Evolutionary conservation across 2,329 filamentous ascomycete genomes (phyloP), one percentile per base, ranked within the genome.

Genomic region (Ophiostoma pallidulum): DNA sequence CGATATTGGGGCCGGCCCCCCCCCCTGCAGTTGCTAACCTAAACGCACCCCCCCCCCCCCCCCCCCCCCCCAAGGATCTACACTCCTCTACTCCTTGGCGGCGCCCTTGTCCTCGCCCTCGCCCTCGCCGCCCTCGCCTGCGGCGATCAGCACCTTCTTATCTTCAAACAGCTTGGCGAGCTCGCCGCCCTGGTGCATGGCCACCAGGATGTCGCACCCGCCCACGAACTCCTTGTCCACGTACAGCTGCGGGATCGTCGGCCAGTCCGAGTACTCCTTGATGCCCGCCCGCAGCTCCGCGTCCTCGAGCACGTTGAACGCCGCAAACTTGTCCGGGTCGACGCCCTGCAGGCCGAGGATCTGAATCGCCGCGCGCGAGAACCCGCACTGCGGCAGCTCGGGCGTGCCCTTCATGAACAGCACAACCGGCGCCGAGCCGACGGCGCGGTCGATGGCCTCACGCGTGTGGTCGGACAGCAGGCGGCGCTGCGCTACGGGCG

Each of bases 191-290:
- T 96, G 86, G 70, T 97, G 91, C 92, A 98, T 97, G 3, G 84
- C 85, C 64, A 97, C 84, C 58, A 98, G 67, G 55, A 98, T 98
- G 66, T 98, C 92, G 64, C 90, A 96, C n/a, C 92, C 92, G 47
- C 92, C 92, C 40, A 98, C 74, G 63, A 98, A 98, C 64, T 98
- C 91, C 70, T 91, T 91, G 54, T 94, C 80, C 44, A 98, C 75
- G 67, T 97, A 98, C 16, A 98, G 75, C 67, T 98, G 92, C 7
- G 92, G 92, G 63, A 98, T 97, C 18, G 92, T 98, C 13, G 92
- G 92, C 92, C 92, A 98, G 64, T 97, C 92, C 2, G 90, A 95
- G 73, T 92, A 98, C 69, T 98, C 91, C 71, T 98, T 98, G 71
- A 98, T 95, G 45, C 92, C 91, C 68, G 82, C 72, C 58, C 92